These are phyloP conservation scores for Acanthamoeba castellanii DNA, from an alignment of 208 protist genomes.

Conservation along the genomic window DNA sequence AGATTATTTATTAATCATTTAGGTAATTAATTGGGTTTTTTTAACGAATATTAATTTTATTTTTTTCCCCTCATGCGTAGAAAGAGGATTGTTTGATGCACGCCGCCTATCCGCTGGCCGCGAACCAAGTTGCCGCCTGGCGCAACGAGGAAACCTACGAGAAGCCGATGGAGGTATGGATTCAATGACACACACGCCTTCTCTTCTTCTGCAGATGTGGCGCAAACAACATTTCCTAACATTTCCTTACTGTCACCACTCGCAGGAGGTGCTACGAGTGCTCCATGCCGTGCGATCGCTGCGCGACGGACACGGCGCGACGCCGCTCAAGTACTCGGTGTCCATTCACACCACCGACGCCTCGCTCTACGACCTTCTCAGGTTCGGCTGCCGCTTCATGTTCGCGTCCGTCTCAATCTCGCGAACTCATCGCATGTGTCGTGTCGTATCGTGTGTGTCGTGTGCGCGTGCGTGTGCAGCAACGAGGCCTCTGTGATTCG, in stretches of 20 bases:
- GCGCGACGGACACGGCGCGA: neutral
- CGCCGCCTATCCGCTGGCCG: neutral
- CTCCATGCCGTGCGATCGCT: conserved; percentile 34
- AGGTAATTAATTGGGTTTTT: no score
- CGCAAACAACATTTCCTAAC: neutral
- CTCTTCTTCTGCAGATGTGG: neutral
- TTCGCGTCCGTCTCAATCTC: no score
- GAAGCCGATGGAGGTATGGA: neutral
- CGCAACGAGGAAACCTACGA: neutral
- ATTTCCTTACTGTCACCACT: no score
- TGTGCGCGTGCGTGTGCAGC: neutral
- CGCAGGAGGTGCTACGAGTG: conserved; percentile 11
- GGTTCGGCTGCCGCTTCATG: neutral
- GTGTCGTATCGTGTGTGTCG: neutral
- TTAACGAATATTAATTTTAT: no score
- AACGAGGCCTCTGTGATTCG: neutral
- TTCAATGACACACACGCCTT: no score
- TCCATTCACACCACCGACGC: conserved; percentile 12
- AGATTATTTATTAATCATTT: no score
- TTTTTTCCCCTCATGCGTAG: no score
- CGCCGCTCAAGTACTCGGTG: neutral
- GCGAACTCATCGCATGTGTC: no score
- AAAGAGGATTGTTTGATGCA: conserved; percentile 8
- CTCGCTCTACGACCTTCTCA: neutral
- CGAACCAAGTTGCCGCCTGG: neutral